phyloP scores from a whole-genome alignment of 441 rosid species.

The Bruguiera hainesii region DNA sequence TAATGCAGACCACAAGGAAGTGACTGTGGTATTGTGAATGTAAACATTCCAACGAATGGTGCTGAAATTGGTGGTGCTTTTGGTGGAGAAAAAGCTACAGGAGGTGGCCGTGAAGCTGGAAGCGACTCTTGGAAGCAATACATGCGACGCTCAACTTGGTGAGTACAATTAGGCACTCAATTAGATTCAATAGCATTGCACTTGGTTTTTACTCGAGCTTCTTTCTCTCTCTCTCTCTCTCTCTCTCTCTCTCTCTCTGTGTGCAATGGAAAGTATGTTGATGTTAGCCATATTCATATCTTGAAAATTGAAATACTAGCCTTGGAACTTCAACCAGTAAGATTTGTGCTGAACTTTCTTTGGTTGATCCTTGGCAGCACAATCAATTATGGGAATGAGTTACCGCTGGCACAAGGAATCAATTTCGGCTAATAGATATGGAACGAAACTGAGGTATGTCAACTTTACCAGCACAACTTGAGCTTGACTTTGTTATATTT shows the following conservation, averaged over 20 bases:
- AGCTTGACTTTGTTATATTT: too few relatives aligned
- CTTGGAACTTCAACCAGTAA: not conserved
- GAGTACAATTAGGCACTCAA: slow-evolving; percentile 14
- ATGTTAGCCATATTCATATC: not conserved
- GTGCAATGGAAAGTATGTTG: not conserved
- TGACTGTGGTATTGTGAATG: slow-evolving; percentile 93
- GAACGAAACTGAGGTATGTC: slow-evolving; percentile 5
- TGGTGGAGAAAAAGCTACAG: slow-evolving; percentile 96
- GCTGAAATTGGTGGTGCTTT: slow-evolving; percentile 99
- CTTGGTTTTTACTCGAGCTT: not conserved
- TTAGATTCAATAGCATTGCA: not conserved
- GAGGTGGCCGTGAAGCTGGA: slow-evolving; percentile 98
- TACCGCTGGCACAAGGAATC: slow-evolving; percentile 97
- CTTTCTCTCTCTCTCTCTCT: not conserved
- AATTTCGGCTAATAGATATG: slow-evolving; percentile 61
- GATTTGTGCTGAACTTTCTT: not conserved
- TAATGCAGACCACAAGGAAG: slow-evolving; percentile 82
- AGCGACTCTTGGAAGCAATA: slow-evolving; percentile 99
- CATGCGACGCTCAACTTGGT: slow-evolving; percentile 98
- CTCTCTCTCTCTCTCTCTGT: not conserved
- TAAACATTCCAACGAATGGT: slow-evolving; percentile 95
- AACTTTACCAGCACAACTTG: not conserved
- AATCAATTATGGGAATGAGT: slow-evolving; percentile 84
- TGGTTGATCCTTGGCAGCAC: slow-evolving; percentile 47
- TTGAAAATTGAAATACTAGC: not conserved